Evolutionary conservation across 2,329 filamentous ascomycete genomes (phyloP), one percentile per base, ranked within the genome.

Genomic region (Claviceps pazoutovae): DNA sequence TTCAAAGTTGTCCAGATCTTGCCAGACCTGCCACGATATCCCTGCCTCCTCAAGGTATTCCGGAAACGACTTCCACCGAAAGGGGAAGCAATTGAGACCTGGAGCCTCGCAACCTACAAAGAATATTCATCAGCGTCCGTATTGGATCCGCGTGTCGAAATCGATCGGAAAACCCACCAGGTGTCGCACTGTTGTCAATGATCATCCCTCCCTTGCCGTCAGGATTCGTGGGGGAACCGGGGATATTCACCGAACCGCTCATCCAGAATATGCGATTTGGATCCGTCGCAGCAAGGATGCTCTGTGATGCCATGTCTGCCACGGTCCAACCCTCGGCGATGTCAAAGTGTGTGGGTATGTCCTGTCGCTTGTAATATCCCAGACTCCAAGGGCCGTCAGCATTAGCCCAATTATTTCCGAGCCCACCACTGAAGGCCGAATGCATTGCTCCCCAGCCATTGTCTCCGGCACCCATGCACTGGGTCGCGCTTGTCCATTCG

Each of bases 281-380:
- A 54, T 74, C 73, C 0, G 74, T 77, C 2, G 55, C 57, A 4
- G 53, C 56, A 39, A 57, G 50, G 11, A 57, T 17, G 41, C 56
- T 57, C 38, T 57, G 56, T 6, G 49, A 46, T 16, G 56, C 43
- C 55, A 56, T 57, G 38, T 57, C 56, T 26, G 56, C 54, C 46
- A 61, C 48, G 5, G 74, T 78, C 70, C 72, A 79, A 7, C 68
- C 72, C 56, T 79, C 76, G 4, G 74, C 76, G 57, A 79, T 71
- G 23, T 71, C 69, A 59, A 72, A 79, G 38, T 79, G 75, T 37
- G 75, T 70, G 0, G 75, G 74, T 26, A 79, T 67, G 55, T 79
- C 75, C 9, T 68, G 58, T 36, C 74, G 64, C 51, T 71, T 74
- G 56, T 68, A 69, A 58, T 78, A 76, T 0, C 70, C 74, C 74